Base-by-base conservation (phyloP, 345 rosid species). In the Brassica carinata region DNA sequence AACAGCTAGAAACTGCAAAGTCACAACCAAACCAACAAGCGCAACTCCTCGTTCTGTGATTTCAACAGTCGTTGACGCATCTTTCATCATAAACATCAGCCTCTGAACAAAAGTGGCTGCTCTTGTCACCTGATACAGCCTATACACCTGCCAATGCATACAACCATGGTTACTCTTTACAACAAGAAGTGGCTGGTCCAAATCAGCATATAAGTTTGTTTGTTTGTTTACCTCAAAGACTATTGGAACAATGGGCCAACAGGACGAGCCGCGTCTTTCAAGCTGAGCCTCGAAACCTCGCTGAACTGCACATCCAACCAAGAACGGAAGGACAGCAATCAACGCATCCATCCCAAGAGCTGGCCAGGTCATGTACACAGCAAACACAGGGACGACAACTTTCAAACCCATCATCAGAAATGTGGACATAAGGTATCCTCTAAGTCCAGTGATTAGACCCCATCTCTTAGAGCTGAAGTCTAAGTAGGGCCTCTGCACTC, bases 211-310 rank as follows among this genome's bases (percentile, higher is more conserved):
- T n/a, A 53, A 53, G 58, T n/a, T 5, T 5, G 8, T 53, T 7
- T 34, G 40, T 34, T 53, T 53, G 18, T 53, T 53, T 53, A 94
- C 98, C 98, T 92, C 94, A 19, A 94, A 94, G 29, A 92, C 77
- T 58, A 92, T 87, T 72, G 97, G 94, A 69, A 91, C 87, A 57
- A 91, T 72, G 23, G 98, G 97, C 97, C 97, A 90, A 82, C 97
- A 90, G 4, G 97, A 91, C 4, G 97, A 92, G 19, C 84, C 81
- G 0, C 83, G 86, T 83, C 84, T 83, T 17, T 92, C 88, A 68
- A 90, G 77, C 74, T 53, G 40, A 69, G 74, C 75, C 85, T 91
- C 97, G 14, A 94, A 91, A 62, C 69, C 85, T 65, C 76, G 86
- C 80, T 94, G 98, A 79, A 85, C 92, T 17, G 85, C 84, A 75